These are phyloP conservation scores for Arachnomyces sp. DNA, from an alignment of 2,329 filamentous ascomycete genomes.

Conservation along the genomic window DNA sequence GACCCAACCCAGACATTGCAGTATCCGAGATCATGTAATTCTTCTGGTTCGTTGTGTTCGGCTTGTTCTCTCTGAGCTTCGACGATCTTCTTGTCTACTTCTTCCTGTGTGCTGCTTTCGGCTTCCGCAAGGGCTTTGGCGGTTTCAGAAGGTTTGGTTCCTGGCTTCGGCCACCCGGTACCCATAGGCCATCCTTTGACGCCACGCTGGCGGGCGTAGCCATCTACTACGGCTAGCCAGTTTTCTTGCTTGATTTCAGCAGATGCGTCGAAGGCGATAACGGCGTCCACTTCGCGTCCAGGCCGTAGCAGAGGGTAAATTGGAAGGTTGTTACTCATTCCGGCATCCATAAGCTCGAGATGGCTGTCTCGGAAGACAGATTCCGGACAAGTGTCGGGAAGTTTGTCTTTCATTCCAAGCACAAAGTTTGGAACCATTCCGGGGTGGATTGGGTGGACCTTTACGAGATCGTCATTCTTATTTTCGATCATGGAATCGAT, in stretches of 20 bases:
- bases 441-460: conserved; percentile 90
- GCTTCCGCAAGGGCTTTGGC: conserved; percentile 60
- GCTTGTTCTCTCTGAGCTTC: conserved; percentile 43
- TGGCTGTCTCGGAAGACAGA: conserved; percentile 64
- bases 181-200: conserved; percentile 93
- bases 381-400: conserved; percentile 69
- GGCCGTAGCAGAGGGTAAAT: conserved; percentile 89
- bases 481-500: conserved; percentile 78
- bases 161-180: conserved; percentile 75
- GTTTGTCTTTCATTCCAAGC: conserved; percentile 65
- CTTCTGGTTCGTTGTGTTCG: conserved; percentile 16
- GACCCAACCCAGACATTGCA: conserved; percentile 94
- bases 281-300: conserved; percentile 77
- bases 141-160: conserved; percentile 51
- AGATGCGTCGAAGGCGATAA: conserved; percentile 89
- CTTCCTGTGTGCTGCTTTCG: conserved; percentile 50
- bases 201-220: conserved; percentile 80
- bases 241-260: conserved; percentile 91
- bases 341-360: conserved; percentile 85
- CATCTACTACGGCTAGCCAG: conserved; percentile 72
- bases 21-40: conserved; percentile 58
- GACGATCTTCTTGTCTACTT: conserved; percentile 56
- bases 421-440: conserved; percentile 85
- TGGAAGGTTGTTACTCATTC: conserved; percentile 96
- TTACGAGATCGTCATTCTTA: conserved; percentile 73